Evolutionary conservation across 805 yeast genomes (phyloP).

Genomic region (Kodamaea laetipori): DNA sequence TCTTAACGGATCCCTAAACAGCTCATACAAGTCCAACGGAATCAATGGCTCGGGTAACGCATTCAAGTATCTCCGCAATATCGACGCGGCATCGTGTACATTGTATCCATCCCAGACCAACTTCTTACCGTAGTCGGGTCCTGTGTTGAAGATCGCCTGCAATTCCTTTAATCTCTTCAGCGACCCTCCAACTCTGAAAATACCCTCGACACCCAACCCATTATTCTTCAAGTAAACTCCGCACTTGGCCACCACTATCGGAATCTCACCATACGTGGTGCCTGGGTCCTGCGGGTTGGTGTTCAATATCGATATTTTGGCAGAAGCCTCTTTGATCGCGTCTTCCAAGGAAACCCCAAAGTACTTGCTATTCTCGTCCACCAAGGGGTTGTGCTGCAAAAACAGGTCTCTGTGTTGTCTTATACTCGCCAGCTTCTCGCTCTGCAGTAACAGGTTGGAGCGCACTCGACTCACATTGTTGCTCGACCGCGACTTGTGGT

Average conservation of each 20-base stretch:
- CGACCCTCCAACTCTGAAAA: slow-evolving; percentile 91
- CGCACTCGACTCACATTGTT: slow-evolving; percentile 45
- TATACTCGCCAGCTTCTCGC: slow-evolving; percentile 32
- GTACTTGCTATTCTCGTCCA: slow-evolving; percentile 56
- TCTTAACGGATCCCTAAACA: slow-evolving; percentile 74
- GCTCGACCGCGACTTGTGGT: slow-evolving; percentile 53
- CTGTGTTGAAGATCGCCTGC: slow-evolving; percentile 78
- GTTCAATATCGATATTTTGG: slow-evolving; percentile 65
- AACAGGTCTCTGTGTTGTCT: slow-evolving; percentile 55
- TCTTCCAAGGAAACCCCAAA: slow-evolving; percentile 76
- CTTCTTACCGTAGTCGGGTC: slow-evolving; percentile 88
- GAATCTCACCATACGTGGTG: slow-evolving; percentile 83
- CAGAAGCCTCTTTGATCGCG: slow-evolving; percentile 76
- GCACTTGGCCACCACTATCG: slow-evolving; percentile 93
- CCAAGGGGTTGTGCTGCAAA: slow-evolving; percentile 44
- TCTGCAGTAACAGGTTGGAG: slow-evolving; percentile 37
- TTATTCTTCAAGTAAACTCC: slow-evolving; percentile 81
- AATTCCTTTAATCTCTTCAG: slow-evolving; percentile 83
- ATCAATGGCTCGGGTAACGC: slow-evolving; percentile 90
- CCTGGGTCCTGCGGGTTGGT: slow-evolving; percentile 53
- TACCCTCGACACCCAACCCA: slow-evolving; percentile 82
- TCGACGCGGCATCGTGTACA: slow-evolving; percentile 95
- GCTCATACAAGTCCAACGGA: slow-evolving; percentile 73
- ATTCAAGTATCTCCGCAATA: slow-evolving; percentile 81
- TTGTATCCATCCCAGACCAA: slow-evolving; percentile 91